A percentile compares a stretch with the other conserved stretches of the same genome.
phyloP scores from a whole-genome alignment of 2,329 filamentous ascomycete species.

The Cadophora gregata region DNA sequence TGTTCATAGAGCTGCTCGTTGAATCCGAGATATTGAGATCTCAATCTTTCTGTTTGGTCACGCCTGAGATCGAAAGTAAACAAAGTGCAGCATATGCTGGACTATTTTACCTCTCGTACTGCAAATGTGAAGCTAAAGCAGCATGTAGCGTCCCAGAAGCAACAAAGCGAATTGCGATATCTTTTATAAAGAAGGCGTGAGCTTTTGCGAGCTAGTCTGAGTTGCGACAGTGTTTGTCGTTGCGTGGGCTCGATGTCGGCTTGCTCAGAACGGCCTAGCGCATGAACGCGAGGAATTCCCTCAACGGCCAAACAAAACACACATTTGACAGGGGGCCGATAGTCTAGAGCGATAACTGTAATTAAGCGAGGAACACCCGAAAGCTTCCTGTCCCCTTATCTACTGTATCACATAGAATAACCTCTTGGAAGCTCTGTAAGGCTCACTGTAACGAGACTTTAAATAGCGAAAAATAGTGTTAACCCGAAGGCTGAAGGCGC shows the following conservation, averaged over 20 bases:
- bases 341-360: no score
- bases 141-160: background rate
- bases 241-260: background rate
- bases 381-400: no score
- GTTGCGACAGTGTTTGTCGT: constrained; percentile 1
- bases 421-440: no score
- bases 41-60: background rate
- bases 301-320: no score
- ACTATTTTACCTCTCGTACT: background rate
- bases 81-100: background rate
- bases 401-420: no score
- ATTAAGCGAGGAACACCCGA: no score
- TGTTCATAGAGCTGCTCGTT: no score
- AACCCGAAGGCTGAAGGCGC: no score
- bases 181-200: background rate
- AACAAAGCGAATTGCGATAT: background rate
- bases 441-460: no score
- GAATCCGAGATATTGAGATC: no score
- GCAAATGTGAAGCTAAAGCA: background rate
- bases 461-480: no score
- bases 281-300: background rate
- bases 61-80: background rate
- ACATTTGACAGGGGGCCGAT: no score
- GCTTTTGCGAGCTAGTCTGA: background rate
- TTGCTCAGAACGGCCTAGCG: constrained; percentile 4